phyloP scores from a whole-genome alignment of 2,329 filamentous ascomycete species.

The Colletotrichum sansevieriae region DNA sequence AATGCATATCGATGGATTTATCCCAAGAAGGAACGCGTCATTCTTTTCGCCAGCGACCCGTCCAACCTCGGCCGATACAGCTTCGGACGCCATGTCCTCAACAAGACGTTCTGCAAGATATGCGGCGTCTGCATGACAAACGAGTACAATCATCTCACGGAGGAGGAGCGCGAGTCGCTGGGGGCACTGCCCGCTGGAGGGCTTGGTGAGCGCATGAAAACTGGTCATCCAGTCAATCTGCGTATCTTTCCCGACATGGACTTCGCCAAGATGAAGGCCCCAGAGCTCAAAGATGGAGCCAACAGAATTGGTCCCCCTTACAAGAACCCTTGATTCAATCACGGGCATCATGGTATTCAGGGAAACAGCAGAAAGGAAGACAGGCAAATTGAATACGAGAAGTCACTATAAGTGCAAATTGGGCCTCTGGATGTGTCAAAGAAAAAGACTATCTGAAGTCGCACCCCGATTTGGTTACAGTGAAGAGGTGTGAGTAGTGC shows the following conservation, averaged over 20 bases:
- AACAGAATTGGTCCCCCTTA: conserved; percentile 50
- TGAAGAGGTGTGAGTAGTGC: too few species aligned
- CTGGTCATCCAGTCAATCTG: conserved; percentile 53
- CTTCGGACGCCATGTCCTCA: conserved; percentile 50
- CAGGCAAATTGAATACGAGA: too few species aligned
- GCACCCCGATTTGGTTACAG: too few species aligned
- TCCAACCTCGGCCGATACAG: conserved; percentile 56
- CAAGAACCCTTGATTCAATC: conserved; percentile 52
- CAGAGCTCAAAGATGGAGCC: conserved; percentile 46
- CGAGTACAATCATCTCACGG: conserved; percentile 46
- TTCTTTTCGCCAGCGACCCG: conserved; percentile 51
- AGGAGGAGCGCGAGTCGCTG: conserved; percentile 53
- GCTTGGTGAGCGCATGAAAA: neutral
- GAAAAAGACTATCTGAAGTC: neutral
- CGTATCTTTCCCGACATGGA: conserved; percentile 55
- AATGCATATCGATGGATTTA: conserved; percentile 61
- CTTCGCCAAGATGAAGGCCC: conserved; percentile 46
- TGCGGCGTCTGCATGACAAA: conserved; percentile 61
- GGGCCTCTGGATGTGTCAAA: neutral
- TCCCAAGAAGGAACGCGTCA: conserved; percentile 53
- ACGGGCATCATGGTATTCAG: neutral
- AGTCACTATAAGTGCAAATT: too few species aligned
- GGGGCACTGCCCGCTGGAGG: conserved; percentile 15
- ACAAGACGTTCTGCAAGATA: conserved; percentile 62
- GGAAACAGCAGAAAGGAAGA: neutral